phyloP scores from a whole-genome alignment of 306 rosid species.

The Ziziphus jujuba region DNA sequence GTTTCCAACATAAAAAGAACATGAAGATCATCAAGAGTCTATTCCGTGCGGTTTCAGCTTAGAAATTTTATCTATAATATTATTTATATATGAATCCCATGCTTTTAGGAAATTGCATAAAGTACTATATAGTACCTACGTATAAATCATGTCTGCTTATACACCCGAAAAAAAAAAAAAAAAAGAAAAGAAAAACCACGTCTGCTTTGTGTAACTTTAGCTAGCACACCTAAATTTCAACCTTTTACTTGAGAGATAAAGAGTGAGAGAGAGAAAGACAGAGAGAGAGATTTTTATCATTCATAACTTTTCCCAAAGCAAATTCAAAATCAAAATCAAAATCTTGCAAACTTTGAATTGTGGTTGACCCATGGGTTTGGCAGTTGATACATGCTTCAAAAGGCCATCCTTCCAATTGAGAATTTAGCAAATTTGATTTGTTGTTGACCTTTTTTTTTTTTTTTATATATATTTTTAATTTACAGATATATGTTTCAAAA shows the following conservation, averaged over 20 bases:
- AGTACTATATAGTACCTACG: no score
- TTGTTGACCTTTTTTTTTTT: conserved; percentile 17
- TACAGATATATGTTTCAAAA: neutral
- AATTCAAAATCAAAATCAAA: neutral
- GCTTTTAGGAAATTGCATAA: no score
- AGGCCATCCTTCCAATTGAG: neutral
- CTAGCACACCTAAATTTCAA: conserved; percentile 6
- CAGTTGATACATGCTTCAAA: conserved; percentile 17
- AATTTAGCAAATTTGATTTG: neutral
- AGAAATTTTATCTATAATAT: neutral
- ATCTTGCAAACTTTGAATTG: conserved; percentile 20
- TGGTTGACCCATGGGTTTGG: conserved; percentile 16
- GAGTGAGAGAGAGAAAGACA: neutral
- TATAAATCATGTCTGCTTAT: neutral
- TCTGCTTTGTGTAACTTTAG: neutral
- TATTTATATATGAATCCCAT: neutral
- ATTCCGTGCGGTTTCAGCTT: no score
- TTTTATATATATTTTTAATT: no score
- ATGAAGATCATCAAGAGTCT: neutral
- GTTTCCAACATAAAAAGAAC: neutral
- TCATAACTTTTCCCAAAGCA: neutral
- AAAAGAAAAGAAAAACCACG: no score
- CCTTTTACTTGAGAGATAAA: neutral
- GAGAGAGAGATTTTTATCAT: neutral
- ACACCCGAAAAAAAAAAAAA: no score